phyloP scores from a whole-genome alignment of 2,329 filamentous ascomycete species.

The Trichoderma arundinaceum region DNA sequence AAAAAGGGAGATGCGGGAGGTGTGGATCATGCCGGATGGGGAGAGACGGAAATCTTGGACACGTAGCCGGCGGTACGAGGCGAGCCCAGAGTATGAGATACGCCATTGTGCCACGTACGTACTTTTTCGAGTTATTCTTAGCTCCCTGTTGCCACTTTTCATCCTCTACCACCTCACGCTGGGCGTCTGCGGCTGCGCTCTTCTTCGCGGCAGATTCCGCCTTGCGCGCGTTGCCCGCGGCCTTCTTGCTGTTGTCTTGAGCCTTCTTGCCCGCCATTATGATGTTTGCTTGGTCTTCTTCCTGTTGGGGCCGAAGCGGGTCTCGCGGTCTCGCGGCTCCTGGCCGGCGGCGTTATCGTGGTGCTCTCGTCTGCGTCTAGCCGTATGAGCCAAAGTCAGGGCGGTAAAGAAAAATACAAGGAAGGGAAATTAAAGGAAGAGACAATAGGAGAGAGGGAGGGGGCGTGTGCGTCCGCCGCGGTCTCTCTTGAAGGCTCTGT shows the following conservation, averaged over 20 bases:
- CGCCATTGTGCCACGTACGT: constrained; percentile 44
- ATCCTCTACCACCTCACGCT: constrained; percentile 70
- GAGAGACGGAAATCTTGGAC: constrained; percentile 8
- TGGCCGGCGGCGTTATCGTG: constrained; percentile 10
- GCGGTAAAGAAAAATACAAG: constrained; percentile 6
- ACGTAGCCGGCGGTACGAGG: constrained; percentile 16
- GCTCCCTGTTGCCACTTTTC: constrained; percentile 83
- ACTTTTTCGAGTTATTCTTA: constrained; percentile 90
- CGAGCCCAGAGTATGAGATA: neutral
- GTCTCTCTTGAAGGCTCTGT: constrained; percentile 8
- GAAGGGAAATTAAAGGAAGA: constrained; percentile 27
- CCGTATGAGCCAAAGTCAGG: constrained; percentile 21
- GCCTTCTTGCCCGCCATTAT: constrained; percentile 76
- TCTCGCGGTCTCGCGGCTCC: constrained; percentile 4
- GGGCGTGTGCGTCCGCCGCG: constrained; percentile 23
- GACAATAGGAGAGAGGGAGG: constrained; percentile 9
- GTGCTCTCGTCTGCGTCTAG: constrained; percentile 17
- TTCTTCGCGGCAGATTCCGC: constrained; percentile 85
- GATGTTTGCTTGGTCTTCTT: constrained; percentile 17
- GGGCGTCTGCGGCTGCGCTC: constrained; percentile 70
- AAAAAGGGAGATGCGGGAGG: neutral
- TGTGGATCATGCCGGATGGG: constrained; percentile 4
- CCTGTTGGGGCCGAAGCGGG: constrained; percentile 3
- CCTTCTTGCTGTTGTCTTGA: constrained; percentile 86
- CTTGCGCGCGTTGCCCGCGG: constrained; percentile 86